Conservation (phyloP, 306 rosid genomes). For the Mimosa bimucronata region DNA sequence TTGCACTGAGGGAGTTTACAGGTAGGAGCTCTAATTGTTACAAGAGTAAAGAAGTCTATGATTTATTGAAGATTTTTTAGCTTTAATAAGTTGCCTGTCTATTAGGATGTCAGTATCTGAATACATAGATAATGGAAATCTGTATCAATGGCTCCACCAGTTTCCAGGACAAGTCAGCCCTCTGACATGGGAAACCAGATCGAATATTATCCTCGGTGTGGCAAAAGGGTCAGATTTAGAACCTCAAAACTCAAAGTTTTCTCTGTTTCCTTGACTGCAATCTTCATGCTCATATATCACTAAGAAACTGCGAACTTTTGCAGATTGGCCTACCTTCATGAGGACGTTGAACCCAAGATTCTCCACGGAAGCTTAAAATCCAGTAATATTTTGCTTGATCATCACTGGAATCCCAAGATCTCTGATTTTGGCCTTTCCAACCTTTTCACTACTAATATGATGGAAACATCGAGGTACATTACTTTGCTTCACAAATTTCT, state of each 20-base stretch:
- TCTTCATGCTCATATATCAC: background rate
- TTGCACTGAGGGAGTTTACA: constrained; percentile 51
- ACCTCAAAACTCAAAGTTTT: background rate
- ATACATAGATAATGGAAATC: constrained; percentile 62
- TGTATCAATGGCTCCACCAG: constrained; percentile 68
- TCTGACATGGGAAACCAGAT: constrained; percentile 63
- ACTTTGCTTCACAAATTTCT: constrained; percentile 1
- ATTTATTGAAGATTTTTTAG: background rate
- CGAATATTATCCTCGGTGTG: constrained; percentile 58
- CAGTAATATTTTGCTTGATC: constrained; percentile 61
- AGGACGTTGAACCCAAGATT: constrained; percentile 62
- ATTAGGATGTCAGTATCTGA: constrained; percentile 59
- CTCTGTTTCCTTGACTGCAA: background rate
- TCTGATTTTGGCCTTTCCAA: constrained; percentile 58
- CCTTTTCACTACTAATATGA: constrained; percentile 41
- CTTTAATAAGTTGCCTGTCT: background rate
- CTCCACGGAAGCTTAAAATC: constrained; percentile 59
- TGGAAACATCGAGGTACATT: constrained; percentile 55
- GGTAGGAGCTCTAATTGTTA: constrained; percentile 35
- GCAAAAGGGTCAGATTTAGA: constrained; percentile 65
- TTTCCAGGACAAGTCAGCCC: constrained; percentile 50
- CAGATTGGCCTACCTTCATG: constrained; percentile 77
- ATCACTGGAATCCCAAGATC: constrained; percentile 61
- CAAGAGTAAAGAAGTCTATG: background rate
- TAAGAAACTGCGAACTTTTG: constrained; percentile 23